These are phyloP conservation scores for Aureobasidium sp. DNA, from an alignment of 2,329 filamentous ascomycete genomes.

Conservation along the genomic window DNA sequence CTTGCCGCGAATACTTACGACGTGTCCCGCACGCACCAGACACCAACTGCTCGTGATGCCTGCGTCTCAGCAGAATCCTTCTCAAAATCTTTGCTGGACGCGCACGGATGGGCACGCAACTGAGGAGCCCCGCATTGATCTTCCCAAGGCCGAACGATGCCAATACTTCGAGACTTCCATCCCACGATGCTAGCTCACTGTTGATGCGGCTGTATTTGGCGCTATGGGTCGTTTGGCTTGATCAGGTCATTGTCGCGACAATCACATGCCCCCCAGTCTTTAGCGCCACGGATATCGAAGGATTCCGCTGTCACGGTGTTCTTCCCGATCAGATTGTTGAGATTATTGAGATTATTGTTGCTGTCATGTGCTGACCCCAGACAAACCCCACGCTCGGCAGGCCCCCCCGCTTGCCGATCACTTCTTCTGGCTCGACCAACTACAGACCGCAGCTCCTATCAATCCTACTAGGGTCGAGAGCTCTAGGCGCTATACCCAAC, in stretches of 20 bases:
- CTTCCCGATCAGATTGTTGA: not conserved
- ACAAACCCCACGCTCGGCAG: not conserved
- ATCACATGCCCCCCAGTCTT: constrained; percentile 2
- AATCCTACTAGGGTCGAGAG: not conserved
- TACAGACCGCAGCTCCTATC: not conserved
- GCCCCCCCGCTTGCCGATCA: not conserved
- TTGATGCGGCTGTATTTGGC: not conserved
- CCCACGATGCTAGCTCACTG: not conserved
- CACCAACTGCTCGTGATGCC: not conserved
- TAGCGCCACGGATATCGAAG: not conserved
- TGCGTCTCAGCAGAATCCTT: constrained; percentile 11
- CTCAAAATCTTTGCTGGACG: not conserved
- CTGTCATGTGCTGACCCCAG: not conserved
- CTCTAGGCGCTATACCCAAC: not conserved
- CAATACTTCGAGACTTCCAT: constrained; percentile 7
- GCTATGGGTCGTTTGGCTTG: not conserved
- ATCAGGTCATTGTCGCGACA: not conserved
- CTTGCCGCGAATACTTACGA: not conserved
- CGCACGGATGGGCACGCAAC: not conserved
- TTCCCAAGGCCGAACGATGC: not conserved
- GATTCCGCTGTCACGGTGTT: not conserved
- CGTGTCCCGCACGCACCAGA: not conserved
- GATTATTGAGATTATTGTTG: not conserved
- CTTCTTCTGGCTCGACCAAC: not conserved
- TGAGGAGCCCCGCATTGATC: constrained; percentile 4